Base-by-base conservation (phyloP, 139 green algal species). In the Chlorella sp. region DNA sequence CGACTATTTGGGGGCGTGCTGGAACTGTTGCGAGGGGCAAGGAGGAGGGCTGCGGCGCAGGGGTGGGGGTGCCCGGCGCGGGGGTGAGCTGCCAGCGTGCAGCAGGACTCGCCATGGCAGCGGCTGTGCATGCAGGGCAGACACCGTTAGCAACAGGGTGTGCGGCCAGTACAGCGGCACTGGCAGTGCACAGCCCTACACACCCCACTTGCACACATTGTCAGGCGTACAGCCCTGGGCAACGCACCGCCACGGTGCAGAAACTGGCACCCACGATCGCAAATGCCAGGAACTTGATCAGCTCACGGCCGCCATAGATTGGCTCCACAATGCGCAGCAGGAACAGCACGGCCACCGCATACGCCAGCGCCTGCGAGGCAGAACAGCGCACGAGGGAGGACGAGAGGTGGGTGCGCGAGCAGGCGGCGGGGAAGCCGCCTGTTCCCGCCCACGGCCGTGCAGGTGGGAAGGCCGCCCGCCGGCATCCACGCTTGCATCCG, bases 261-360 rank as follows among this genome's bases (percentile, higher is more conserved):
- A 93, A 82, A 9, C 42, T 57, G 85, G 26, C 75, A 36, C n/a
- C 90, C 89, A 42, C 22, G 28, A 89, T 93, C 0, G 97, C 93
- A 0, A 96, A 36, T 2, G 95, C 91, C 30, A 99, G 90, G 82
- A 97, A 96, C 64, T 96, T 96, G 4, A 99, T 84, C 37, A 97
- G 96, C 89, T 97, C 97, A 7, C 93, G 95, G 0, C 90, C 95
- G 21, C 97, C 97, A 87, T 98, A 97, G 0, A 98, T 83, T 0
- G 97, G 97, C 93, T 99, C 97, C 36, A 99, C 90, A 0, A 97
- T 85, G 0, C 94, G 93, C 0, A 94, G 93, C 34, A 99, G 73
- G 15, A 98, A 81, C 24, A 99, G 91, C 71, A 98, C 84, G 0
- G 91, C 90, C 1, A 92, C 68, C 0, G 96, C 83, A 36, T 94